Conservation (phyloP, 495 filamentous ascomycete genomes). For the Pseudevernia furfuracea region DNA sequence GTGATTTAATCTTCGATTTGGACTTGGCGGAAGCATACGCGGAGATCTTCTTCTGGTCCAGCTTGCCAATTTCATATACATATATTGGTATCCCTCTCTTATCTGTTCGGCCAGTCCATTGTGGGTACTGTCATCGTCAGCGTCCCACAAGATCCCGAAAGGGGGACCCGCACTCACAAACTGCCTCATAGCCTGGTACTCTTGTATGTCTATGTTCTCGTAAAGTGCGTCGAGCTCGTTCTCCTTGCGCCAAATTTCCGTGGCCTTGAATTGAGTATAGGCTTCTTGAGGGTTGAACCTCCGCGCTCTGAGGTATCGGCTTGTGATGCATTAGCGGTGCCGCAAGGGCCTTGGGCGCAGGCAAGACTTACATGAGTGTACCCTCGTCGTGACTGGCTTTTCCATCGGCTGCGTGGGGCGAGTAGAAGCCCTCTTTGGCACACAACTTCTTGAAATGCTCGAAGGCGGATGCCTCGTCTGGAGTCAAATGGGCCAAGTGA, state of each 20-base stretch:
- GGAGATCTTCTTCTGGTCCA: slow-evolving; percentile 70
- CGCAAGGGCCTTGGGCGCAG: neutral
- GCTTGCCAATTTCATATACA: slow-evolving; percentile 74
- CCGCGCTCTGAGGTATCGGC: slow-evolving; percentile 26
- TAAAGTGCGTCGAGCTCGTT: slow-evolving; percentile 68
- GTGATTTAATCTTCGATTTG: slow-evolving; percentile 49
- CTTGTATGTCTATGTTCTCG: slow-evolving; percentile 69
- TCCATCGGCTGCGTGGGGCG: slow-evolving; percentile 10
- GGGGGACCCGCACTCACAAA: slow-evolving; percentile 48
- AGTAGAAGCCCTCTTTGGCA: slow-evolving; percentile 20
- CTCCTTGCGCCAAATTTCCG: slow-evolving; percentile 76
- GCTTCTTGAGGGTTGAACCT: slow-evolving; percentile 38
- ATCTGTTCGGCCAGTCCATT: slow-evolving; percentile 86
- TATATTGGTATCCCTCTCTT: slow-evolving; percentile 84
- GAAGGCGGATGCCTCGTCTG: slow-evolving; percentile 20
- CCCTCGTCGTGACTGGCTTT: slow-evolving; percentile 27
- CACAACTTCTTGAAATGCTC: slow-evolving; percentile 22
- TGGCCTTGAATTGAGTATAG: slow-evolving; percentile 77
- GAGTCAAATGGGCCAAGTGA: slow-evolving; percentile 25
- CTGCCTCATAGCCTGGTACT: slow-evolving; percentile 68
- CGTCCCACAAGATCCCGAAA: neutral
- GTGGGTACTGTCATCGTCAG: slow-evolving; percentile 60
- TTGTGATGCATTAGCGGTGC: slow-evolving; percentile 10
- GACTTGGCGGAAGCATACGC: slow-evolving; percentile 58
- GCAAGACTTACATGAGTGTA: slow-evolving; percentile 20